A percentile compares a stretch with the other conserved stretches of the same genome.
phyloP scores from a whole-genome alignment of 2,329 filamentous ascomycete species.

The Escovopsis sp. region DNA sequence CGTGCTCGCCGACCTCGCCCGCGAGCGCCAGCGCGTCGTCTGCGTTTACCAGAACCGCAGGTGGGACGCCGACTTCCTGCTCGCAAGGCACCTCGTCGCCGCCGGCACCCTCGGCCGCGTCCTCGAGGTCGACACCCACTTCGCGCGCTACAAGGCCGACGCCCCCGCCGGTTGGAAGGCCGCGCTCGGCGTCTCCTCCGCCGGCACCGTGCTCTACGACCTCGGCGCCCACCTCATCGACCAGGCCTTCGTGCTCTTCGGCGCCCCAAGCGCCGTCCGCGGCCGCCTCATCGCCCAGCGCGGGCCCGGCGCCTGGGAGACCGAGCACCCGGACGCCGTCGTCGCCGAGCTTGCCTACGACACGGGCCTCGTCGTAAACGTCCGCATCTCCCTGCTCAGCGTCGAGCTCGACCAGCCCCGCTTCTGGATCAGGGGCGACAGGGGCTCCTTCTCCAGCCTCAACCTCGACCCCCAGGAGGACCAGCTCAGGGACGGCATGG shows the following conservation, averaged over 20 bases:
- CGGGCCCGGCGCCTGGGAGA: conserved; percentile 23
- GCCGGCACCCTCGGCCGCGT: conserved; percentile 52
- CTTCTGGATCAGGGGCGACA: conserved; percentile 63
- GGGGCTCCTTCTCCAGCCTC: conserved; percentile 60
- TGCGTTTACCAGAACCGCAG: conserved; percentile 66
- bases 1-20: conserved; percentile 41
- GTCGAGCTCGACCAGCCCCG: conserved; percentile 54
- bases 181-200: conserved; percentile 39
- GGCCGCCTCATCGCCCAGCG: conserved; percentile 55
- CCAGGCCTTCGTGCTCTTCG: conserved; percentile 57
- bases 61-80: conserved; percentile 65
- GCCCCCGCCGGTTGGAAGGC: conserved; percentile 53
- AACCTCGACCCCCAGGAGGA: conserved; percentile 62
- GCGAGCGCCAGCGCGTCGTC: conserved; percentile 35
- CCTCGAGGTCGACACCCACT: conserved; percentile 66
- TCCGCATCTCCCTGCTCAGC: conserved; percentile 54
- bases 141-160: conserved; percentile 56
- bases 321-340: conserved; percentile 41
- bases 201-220: conserved; percentile 57
- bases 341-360: conserved; percentile 54
- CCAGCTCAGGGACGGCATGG: conserved; percentile 50
- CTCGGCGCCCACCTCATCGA: conserved; percentile 65
- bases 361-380: conserved; percentile 48
- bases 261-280: conserved; percentile 50
- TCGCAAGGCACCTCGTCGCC: conserved; percentile 46